Base-by-base conservation (phyloP, 2,329 filamentous ascomycete genomes). In the Colletotrichum musicola region DNA sequence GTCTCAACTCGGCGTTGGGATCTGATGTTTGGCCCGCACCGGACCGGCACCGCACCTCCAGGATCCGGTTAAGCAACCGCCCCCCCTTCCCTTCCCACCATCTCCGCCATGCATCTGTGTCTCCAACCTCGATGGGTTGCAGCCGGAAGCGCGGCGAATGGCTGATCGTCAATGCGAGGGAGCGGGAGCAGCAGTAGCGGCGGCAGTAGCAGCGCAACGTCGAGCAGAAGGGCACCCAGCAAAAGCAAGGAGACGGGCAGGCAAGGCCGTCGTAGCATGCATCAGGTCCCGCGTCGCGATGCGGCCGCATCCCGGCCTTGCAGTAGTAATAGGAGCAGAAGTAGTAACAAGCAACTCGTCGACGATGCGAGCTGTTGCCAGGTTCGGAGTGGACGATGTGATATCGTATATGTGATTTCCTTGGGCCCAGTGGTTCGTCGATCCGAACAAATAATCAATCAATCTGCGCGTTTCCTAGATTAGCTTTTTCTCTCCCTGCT, bases 1-100 rank as follows among this genome's bases (percentile, higher is more conserved):
- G 66, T 69, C 50, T 66, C 66, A 66, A 65, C 49, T 61, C 50
- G 22, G 62, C 62, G 55, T 40, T 49, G 65, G 49, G 40, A 65
- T 59, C 62, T 64, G 62, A 27, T 44, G 42, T 50, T 68, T 62
- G 18, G 55, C 20, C 55, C 55, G 18, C 18, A 20, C 35, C 20
- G 30, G 49, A 25, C 22, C 49, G 20, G 25, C 49, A 51, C 25
- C 49, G 49, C 25, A 30, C 22, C 20, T 59, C 4, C 30, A 35
- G 30, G 30, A 35, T 35, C 30, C 30, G 30, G 30, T 35, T 35
- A 35, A 35, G 30, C 30, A 35, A 35, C n/a, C 6, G 27, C 25
- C 38, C 50, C 51, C 50, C 38, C 18, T 40, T 40, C 16, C 30
- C 30, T n/a, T 47, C n/a, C 18, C 46, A 18, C 46, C 46, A 49